Evolutionary conservation across 805 yeast genomes (phyloP), one percentile per base, ranked within the genome.

Genomic region (Saccharomycopsis fibuligera): DNA sequence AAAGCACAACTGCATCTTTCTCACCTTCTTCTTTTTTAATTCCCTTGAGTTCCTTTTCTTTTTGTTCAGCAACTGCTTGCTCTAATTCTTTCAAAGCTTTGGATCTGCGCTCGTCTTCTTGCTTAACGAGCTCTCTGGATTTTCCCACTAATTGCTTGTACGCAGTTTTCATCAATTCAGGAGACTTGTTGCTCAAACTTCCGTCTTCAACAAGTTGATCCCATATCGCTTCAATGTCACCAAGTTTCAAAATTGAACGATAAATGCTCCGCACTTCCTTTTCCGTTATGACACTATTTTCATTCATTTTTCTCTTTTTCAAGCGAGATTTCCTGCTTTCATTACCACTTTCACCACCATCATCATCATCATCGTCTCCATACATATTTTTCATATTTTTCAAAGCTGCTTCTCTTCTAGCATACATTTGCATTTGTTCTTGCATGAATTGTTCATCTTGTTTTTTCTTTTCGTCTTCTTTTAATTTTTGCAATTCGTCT

Each of bases 201-300:
- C 96, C 96, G 60, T 93, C 98, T 48, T 84, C 87, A 50, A 88
- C 86, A 45, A 93, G 72, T 54, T 82, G 86, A 53, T 88, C 95
- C 84, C 96, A 85, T 61, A 76, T 76, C 24, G 77, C 76, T 4
- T 78, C 63, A 50, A 93, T 69, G 58, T 88, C 89, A 52, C 99
- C 99, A 55, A 78, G 76, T 54, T 86, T 76, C 58, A 91, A 69
- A 44, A 91, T 79, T 2, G 95, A 82, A 57, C 87, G 76, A 67
- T 91, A 93, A 17, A 93, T 74, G 19, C 85, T 83, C 59, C 99
- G 78, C 42, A 90, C 74, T 60, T 93, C 98, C 58, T 84, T 78
- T 58, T 93, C 99, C 2, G 86, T 81, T 54, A 93, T 72, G 41
- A 78, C 69, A 54, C 74, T 75, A 50, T 74, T 67, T 54, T 76